Percentiles rank a stretch among this genome's conserved stretches.
Evolutionary conservation across 768 basidiomycete species (phyloP).

Genomic region (Podaxis sp.): DNA sequence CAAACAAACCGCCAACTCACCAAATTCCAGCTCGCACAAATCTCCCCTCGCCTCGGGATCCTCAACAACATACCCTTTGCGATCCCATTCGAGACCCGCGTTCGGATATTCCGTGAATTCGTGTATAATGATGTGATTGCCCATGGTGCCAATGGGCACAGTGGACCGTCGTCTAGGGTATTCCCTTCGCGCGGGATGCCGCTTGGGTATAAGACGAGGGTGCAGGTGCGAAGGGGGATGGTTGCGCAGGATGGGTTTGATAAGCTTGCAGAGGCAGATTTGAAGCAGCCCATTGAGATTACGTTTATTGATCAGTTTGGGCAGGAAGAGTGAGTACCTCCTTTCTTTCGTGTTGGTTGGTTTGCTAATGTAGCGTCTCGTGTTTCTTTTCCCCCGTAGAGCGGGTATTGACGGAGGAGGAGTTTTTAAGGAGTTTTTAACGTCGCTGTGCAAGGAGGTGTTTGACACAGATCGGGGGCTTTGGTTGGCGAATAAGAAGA

Average conservation of each 20-base stretch:
- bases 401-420: conserved; percentile 96
- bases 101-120: conserved; percentile 86
- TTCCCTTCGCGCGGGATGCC: conserved; percentile 18
- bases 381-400: conserved; percentile 31
- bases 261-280: conserved; percentile 67
- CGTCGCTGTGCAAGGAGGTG: conserved; percentile 87
- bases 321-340: conserved; percentile 66
- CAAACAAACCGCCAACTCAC: conserved; percentile 34
- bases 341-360: not conserved
- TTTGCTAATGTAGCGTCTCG: not conserved
- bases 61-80: conserved; percentile 96
- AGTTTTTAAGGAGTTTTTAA: conserved; percentile 97
- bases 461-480: conserved; percentile 94
- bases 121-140: conserved; percentile 38
- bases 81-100: conserved; percentile 90
- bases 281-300: conserved; percentile 85
- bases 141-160: conserved; percentile 3
- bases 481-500: conserved; percentile 88
- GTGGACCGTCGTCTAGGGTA: not conserved
- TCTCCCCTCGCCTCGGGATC: conserved; percentile 85
- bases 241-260: conserved; percentile 94
- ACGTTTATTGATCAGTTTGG: conserved; percentile 92
- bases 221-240: conserved; percentile 65
- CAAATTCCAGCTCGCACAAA: conserved; percentile 68
- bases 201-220: conserved; percentile 31